Evolutionary conservation across 306 rosid species (phyloP).

Genomic region (Prinsepia uniflora): DNA sequence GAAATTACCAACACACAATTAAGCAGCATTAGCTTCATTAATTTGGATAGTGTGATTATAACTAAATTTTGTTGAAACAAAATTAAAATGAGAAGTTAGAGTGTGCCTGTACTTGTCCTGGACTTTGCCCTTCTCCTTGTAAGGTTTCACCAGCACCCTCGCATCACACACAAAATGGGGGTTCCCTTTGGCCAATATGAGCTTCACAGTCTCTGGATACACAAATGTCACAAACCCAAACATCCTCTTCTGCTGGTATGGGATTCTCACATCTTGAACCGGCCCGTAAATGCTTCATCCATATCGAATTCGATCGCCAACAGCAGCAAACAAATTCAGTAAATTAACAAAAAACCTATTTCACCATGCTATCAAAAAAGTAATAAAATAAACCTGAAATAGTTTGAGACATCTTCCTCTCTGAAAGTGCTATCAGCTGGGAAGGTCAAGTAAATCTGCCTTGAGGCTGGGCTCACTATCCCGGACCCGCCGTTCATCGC

Average conservation of each 20-base stretch:
- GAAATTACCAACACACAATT: constrained; percentile 16
- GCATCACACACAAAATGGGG: constrained; percentile 99
- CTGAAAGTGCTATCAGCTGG: constrained; percentile 97
- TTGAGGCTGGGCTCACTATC: constrained; percentile 76
- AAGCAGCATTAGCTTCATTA: constrained; percentile 5
- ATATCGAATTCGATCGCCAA: background rate
- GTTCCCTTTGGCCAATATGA: constrained; percentile 84
- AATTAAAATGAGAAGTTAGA: constrained; percentile 13
- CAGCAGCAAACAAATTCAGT: constrained; percentile 3
- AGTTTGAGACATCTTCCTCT: constrained; percentile 93
- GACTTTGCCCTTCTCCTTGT: constrained; percentile 97
- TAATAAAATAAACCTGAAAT: constrained; percentile 63
- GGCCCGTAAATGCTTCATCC: constrained; percentile 75
- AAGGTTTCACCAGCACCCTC: constrained; percentile 94
- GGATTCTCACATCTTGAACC: constrained; percentile 98
- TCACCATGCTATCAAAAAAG: background rate
- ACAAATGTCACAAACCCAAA: constrained; percentile 95
- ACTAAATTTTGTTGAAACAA: background rate
- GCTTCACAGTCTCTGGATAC: constrained; percentile 89
- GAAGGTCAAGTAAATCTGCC: constrained; percentile 97
- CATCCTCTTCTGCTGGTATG: constrained; percentile 97
- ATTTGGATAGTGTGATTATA: background rate
- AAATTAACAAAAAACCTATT: background rate
- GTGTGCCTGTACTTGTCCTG: constrained; percentile 91
- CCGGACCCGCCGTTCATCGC: constrained; percentile 53